Evolutionary conservation across 129 eudicot genomes (phyloP).

Genomic region (Lactuca sativa): DNA sequence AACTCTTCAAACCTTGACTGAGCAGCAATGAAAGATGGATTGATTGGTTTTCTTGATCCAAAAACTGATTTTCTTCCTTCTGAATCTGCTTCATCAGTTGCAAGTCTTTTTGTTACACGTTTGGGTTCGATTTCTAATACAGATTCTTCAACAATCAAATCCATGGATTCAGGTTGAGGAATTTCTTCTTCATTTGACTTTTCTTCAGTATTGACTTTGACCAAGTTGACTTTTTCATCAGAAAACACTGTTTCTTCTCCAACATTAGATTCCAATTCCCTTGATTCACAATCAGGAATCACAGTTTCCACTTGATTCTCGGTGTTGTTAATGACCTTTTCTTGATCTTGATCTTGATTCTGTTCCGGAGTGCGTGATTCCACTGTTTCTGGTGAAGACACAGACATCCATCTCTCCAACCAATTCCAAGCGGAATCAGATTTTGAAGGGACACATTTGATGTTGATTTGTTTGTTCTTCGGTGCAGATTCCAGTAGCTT

Average conservation of each 20-base stretch:
- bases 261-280: slow-evolving; percentile 9
- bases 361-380: slow-evolving; percentile 30
- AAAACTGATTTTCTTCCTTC: slow-evolving; percentile 50
- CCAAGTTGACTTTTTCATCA: slow-evolving; percentile 39
- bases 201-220: slow-evolving; percentile 18
- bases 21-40: slow-evolving; percentile 86
- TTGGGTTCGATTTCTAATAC: slow-evolving; percentile 41
- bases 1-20: slow-evolving; percentile 88
- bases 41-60: slow-evolving; percentile 66
- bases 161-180: slow-evolving; percentile 26
- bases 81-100: slow-evolving; percentile 51
- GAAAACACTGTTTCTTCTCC: slow-evolving; percentile 36
- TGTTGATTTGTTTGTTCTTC: slow-evolving; percentile 53
- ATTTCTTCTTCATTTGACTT: slow-evolving; percentile 24
- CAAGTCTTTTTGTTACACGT: slow-evolving; percentile 42
- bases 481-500: slow-evolving; percentile 76
- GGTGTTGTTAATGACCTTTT: slow-evolving; percentile 22
- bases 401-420: slow-evolving; percentile 95
- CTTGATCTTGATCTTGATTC: slow-evolving; percentile 25
- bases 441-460: slow-evolving; percentile 70
- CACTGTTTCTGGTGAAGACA: slow-evolving; percentile 41
- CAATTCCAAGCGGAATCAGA: slow-evolving; percentile 85
- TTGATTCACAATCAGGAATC: slow-evolving; percentile 20
- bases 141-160: slow-evolving; percentile 24
- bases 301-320: slow-evolving; percentile 29